Conservation (phyloP, 306 rosid species). For the Gynostemma pentaphyllum region DNA sequence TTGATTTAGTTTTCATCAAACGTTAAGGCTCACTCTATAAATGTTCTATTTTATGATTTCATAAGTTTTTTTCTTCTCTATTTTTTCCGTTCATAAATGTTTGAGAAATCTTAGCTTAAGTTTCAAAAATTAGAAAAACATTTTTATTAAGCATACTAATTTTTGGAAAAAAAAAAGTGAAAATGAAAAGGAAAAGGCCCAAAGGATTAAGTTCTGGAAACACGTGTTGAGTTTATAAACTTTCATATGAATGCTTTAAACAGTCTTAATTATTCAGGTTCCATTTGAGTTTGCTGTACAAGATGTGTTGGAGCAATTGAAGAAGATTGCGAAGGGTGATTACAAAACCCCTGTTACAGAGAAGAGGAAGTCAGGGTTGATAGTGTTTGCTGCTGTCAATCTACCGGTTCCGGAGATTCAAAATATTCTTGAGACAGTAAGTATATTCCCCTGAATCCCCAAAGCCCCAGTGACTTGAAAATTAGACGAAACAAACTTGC, state of each 20-base stretch:
- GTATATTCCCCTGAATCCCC: conserved; percentile 7
- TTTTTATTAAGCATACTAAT: too few relatives aligned
- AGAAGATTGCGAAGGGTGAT: conserved; percentile 61
- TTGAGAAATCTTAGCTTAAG: background rate
- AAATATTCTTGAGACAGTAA: conserved; percentile 44
- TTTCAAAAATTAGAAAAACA: too few relatives aligned
- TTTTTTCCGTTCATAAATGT: background rate
- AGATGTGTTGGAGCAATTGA: conserved; percentile 65
- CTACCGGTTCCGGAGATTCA: conserved; percentile 46
- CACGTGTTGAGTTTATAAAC: background rate
- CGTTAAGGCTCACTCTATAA: background rate
- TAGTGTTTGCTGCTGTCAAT: conserved; percentile 79
- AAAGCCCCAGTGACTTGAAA: too few relatives aligned
- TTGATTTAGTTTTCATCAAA: background rate
- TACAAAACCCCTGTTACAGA: conserved; percentile 56
- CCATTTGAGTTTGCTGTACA: conserved; percentile 65
- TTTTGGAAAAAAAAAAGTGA: too few relatives aligned
- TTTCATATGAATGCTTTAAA: background rate
- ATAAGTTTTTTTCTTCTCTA: background rate
- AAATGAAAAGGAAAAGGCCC: background rate
- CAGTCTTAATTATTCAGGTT: conserved; percentile 50
- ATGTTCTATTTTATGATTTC: background rate
- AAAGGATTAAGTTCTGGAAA: background rate
- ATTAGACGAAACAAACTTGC: too few relatives aligned
- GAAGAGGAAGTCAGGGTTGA: conserved; percentile 53